phyloP scores from a whole-genome alignment of 371 early-diverging fungal genomes.

The Apophysomyces variabilis region DNA sequence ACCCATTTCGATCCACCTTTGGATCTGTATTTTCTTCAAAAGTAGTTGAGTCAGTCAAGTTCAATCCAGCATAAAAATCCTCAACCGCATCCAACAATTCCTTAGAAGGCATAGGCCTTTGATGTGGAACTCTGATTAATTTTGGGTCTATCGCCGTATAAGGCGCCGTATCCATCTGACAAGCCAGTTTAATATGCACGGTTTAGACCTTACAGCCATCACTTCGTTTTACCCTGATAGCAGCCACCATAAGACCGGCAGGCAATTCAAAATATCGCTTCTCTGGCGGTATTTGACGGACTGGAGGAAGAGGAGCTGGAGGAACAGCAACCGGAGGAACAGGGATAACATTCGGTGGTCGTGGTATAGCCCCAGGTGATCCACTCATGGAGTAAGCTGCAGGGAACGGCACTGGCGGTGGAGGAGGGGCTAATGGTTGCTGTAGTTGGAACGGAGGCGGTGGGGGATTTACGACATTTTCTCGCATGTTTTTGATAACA shows the following conservation, averaged over 20 bases:
- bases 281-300: conserved; percentile 21
- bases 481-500: conserved; percentile 42
- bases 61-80: conserved; percentile 53
- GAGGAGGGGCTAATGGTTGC: conserved; percentile 12
- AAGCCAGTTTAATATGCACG: conserved; percentile 6
- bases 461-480: conserved; percentile 39
- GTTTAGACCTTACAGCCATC: not conserved
- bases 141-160: conserved; percentile 55
- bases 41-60: conserved; percentile 27
- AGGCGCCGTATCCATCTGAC: conserved; percentile 36
- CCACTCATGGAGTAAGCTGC: not conserved
- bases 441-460: conserved; percentile 18
- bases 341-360: not conserved
- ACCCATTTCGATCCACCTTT: conserved; percentile 57
- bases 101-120: conserved; percentile 28
- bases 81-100: conserved; percentile 41
- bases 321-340: conserved; percentile 6
- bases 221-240: conserved; percentile 41
- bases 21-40: conserved; percentile 27
- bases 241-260: conserved; percentile 60
- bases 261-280: conserved; percentile 60
- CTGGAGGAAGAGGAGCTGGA: conserved; percentile 13
- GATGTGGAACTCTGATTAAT: conserved; percentile 35
- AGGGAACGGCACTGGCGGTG: conserved; percentile 13
- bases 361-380: not conserved